phyloP scores from a whole-genome alignment of 2,329 filamentous ascomycete genomes.

The Mollisiaceae sp. region DNA sequence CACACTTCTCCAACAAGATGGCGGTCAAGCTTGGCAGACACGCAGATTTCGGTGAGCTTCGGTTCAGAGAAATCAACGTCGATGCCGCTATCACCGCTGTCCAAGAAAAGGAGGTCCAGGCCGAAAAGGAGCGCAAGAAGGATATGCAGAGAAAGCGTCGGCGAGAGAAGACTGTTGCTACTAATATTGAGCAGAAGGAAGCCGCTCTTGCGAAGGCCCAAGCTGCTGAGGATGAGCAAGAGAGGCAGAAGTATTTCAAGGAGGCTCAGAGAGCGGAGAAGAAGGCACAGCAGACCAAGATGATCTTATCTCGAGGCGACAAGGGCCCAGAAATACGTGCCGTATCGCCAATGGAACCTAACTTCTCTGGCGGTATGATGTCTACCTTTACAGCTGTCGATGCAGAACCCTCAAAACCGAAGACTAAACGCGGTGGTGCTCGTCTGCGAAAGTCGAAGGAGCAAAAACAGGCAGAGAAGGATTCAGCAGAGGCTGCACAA shows the following conservation, averaged over 20 bases:
- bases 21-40: constrained; percentile 70
- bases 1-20: constrained; percentile 63
- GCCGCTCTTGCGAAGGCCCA: constrained; percentile 79
- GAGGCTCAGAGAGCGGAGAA: constrained; percentile 91
- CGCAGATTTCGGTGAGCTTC: constrained; percentile 72
- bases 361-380: constrained; percentile 84
- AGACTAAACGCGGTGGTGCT: constrained; percentile 55
- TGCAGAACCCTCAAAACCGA: constrained; percentile 54
- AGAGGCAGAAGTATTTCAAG: constrained; percentile 78
- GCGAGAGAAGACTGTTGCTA: constrained; percentile 93
- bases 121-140: constrained; percentile 99
- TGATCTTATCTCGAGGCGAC: constrained; percentile 84
- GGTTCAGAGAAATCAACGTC: constrained; percentile 79
- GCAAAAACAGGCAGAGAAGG: constrained; percentile 81
- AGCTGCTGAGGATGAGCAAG: constrained; percentile 79
- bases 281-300: constrained; percentile 89
- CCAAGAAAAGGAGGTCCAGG: constrained; percentile 84
- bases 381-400: constrained; percentile 74
- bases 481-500: constrained; percentile 85
- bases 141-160: constrained; percentile 98
- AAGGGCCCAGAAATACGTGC: constrained; percentile 74
- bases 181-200: constrained; percentile 90
- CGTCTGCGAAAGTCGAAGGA: constrained; percentile 91
- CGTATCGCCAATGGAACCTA: constrained; percentile 74
- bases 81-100: constrained; percentile 84